A percentile compares a stretch with the other conserved stretches of the same genome.
Conservation (phyloP, 1,139 yeast species). For the Wickerhamiella infanticola region DNA sequence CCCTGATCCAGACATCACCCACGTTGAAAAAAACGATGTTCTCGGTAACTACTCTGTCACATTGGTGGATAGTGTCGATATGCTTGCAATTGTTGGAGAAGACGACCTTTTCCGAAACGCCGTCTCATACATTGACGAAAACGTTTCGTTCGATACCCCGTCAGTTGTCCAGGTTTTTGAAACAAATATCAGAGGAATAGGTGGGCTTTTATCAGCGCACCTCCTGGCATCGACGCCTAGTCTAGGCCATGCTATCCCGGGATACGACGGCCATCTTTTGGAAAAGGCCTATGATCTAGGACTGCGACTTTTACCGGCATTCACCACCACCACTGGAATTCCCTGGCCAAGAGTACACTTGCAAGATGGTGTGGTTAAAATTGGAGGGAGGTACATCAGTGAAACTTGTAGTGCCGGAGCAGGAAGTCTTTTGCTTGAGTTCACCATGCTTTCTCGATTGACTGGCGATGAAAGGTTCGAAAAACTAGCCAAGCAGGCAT, state of each 20-base stretch:
- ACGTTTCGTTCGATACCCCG: conserved; percentile 40
- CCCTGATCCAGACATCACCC: conserved; percentile 40
- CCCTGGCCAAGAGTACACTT: conserved; percentile 66
- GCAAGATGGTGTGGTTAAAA: conserved; percentile 31
- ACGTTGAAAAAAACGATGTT: conserved; percentile 62
- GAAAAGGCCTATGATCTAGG: conserved; percentile 61
- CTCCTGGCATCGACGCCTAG: conserved; percentile 48
- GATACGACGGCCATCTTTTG: conserved; percentile 57
- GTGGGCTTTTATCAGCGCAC: conserved; percentile 68
- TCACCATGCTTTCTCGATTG: conserved; percentile 53
- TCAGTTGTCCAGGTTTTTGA: conserved; percentile 79
- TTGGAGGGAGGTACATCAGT: conserved; percentile 22
- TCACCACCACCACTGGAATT: conserved; percentile 40
- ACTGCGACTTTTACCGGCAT: conserved; percentile 48
- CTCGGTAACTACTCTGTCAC: conserved; percentile 74
- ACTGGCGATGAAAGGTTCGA: conserved; percentile 67
- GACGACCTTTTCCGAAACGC: conserved; percentile 37
- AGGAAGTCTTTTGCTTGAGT: conserved; percentile 65
- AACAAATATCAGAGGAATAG: conserved; percentile 61
- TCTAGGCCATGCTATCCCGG: conserved; percentile 29
- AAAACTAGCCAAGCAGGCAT: conserved; percentile 43
- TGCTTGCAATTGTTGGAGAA: conserved; percentile 58
- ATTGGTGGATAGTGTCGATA: conserved; percentile 62
- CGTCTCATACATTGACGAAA: conserved; percentile 32
- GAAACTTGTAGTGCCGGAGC: conserved; percentile 86